A percentile compares a stretch with the other conserved stretches of the same genome.
Conservation (phyloP, 2,329 filamentous ascomycete species). For the Xylariaceae sp. region DNA sequence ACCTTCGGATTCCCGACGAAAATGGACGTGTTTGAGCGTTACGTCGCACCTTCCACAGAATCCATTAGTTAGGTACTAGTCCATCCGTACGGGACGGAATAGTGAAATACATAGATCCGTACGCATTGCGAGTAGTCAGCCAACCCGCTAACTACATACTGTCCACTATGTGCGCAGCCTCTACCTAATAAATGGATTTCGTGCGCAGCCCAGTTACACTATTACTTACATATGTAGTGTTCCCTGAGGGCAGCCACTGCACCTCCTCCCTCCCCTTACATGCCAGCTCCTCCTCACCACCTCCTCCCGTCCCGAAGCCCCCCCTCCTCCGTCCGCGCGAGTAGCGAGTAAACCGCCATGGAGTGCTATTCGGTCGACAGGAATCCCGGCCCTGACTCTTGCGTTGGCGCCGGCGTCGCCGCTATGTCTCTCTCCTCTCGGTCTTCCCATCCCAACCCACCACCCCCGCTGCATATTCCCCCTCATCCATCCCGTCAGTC, state of each 20-base stretch:
- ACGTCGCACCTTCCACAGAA: not conserved
- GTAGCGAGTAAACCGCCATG: conserved; percentile 1
- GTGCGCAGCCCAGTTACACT: not conserved
- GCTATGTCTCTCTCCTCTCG: not conserved
- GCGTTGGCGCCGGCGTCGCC: not conserved
- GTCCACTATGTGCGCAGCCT: not conserved
- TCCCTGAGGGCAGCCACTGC: not conserved
- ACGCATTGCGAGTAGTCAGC: not conserved
- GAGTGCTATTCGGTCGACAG: conserved; percentile 11
- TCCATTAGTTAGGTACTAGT: not conserved
- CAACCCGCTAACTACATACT: not conserved
- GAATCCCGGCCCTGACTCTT: conserved; percentile 1
- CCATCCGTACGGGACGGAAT: not conserved
- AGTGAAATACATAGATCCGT: not conserved
- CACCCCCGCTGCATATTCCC: conserved; percentile 26
- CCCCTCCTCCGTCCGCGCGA: not conserved
- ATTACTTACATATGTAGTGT: not conserved
- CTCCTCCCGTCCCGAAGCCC: not conserved
- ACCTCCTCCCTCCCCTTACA: not conserved
- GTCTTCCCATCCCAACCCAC: not conserved
- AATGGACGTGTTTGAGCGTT: too few species aligned
- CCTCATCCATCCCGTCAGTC: conserved; percentile 31
- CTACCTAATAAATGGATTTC: not conserved
- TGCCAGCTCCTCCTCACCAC: not conserved
- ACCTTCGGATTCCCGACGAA: too few species aligned